Percentiles rank a stretch among this genome's conserved stretches.
Evolutionary conservation across 169 alveolate species (phyloP).

Genomic region (Perkinsus olseni): DNA sequence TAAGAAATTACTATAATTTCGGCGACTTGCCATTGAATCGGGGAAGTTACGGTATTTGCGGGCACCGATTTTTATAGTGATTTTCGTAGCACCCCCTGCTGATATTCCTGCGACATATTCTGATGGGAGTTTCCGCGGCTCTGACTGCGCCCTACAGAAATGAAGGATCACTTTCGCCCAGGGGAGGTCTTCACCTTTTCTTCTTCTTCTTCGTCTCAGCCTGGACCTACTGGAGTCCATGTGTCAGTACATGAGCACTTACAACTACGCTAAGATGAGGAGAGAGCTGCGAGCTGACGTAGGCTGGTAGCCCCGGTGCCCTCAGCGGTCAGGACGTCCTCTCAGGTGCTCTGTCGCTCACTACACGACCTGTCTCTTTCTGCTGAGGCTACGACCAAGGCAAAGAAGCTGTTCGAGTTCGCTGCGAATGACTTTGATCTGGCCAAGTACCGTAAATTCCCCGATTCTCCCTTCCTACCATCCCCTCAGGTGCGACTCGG

Average conservation of each 20-base stretch:
- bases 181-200: no score
- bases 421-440: background rate
- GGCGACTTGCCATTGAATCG: no score
- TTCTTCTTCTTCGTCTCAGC: background rate
- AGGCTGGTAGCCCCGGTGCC: background rate
- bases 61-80: no score
- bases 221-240: background rate
- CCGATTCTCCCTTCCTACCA: background rate
- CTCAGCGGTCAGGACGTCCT: background rate
- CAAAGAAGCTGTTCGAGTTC: background rate
- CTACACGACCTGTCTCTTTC: background rate
- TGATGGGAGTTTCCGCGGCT: no score
- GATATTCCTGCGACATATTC: no score
- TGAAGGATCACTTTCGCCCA: no score
- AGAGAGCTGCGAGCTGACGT: background rate
- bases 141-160: no score
- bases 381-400: background rate
- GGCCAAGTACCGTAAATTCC: background rate
- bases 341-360: background rate
- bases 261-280: background rate
- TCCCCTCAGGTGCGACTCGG: background rate
- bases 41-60: no score
- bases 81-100: no score
- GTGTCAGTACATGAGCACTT: background rate
- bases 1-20: no score